Percentiles rank a stretch among this genome's conserved stretches.
Conservation (phyloP, 2,329 filamentous ascomycete species). For the Thelonectria rubi region DNA sequence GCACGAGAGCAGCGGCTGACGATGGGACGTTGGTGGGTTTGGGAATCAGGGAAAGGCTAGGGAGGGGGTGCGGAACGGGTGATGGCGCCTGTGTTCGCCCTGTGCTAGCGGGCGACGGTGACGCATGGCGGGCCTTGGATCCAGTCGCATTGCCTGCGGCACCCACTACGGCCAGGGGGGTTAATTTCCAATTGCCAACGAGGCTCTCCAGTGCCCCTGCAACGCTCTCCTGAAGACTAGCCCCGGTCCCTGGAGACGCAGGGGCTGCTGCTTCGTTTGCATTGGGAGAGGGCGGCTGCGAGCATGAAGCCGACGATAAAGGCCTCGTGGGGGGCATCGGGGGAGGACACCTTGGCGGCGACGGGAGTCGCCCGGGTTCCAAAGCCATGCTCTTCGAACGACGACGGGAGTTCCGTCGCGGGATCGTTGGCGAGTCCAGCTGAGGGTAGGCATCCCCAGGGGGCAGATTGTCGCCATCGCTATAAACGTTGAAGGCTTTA, state of each 20-base stretch:
- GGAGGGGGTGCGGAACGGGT: slow-evolving; percentile 37
- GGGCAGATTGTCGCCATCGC: slow-evolving; percentile 28
- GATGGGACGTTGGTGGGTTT: slow-evolving; percentile 43
- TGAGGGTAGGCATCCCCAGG: slow-evolving; percentile 38
- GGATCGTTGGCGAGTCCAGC: slow-evolving; percentile 36
- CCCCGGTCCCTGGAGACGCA: slow-evolving; percentile 12
- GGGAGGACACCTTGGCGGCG: slow-evolving; percentile 17
- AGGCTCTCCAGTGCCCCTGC: slow-evolving; percentile 24
- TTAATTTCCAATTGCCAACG: slow-evolving; percentile 28
- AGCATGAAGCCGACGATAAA: slow-evolving; percentile 14
- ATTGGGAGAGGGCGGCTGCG: neutral
- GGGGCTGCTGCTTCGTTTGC: neutral
- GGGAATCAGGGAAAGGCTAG: slow-evolving; percentile 41
- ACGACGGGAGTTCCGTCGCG: slow-evolving; percentile 24
- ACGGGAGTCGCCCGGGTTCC: slow-evolving; percentile 20
- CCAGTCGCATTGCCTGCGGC: slow-evolving; percentile 25
- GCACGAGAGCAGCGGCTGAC: slow-evolving; percentile 25
- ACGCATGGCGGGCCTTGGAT: slow-evolving; percentile 29
- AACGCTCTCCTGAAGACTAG: slow-evolving; percentile 29
- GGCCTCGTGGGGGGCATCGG: neutral
- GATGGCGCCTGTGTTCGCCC: slow-evolving; percentile 28
- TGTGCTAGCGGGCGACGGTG: slow-evolving; percentile 27
- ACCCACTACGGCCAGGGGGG: slow-evolving; percentile 33
- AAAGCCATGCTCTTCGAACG: slow-evolving; percentile 43
- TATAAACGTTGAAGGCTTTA: slow-evolving; percentile 44